A percentile compares a stretch with the other conserved stretches of the same genome.
Evolutionary conservation across 2,329 filamentous ascomycete species (phyloP).

Genomic region (Aureobasidium sp.): DNA sequence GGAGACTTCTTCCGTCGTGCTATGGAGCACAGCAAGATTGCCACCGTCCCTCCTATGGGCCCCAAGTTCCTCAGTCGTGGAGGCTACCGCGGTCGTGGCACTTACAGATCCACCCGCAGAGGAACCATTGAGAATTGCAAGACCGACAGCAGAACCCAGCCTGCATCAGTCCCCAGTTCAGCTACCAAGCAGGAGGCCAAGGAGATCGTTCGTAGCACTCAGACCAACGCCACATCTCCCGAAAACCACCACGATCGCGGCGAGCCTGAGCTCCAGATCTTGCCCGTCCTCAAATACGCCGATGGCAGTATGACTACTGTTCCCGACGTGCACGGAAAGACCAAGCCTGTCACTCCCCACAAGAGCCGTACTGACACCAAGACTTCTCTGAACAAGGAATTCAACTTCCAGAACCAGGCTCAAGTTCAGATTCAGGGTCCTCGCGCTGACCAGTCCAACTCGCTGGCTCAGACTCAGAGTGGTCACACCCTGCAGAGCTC

Average conservation of each 20-base stretch:
- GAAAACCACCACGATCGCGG: neutral
- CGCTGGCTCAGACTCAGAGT: neutral
- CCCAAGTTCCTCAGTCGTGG: neutral
- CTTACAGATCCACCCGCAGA: neutral
- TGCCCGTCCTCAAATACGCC: neutral
- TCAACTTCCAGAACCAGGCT: neutral
- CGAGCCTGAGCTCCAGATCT: neutral
- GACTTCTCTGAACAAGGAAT: neutral
- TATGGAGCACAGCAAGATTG: neutral
- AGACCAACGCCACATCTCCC: neutral
- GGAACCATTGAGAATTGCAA: neutral
- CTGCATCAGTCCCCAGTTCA: neutral
- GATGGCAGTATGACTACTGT: constrained; percentile 7
- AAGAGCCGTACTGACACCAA: neutral
- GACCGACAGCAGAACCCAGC: neutral
- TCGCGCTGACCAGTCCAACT: neutral
- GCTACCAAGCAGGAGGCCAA: neutral
- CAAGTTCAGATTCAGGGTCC: neutral
- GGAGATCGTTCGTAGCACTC: neutral
- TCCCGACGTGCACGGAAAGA: neutral
- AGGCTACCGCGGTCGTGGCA: neutral
- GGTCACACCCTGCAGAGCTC: neutral
- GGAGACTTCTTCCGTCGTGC: constrained; percentile 2
- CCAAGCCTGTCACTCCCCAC: neutral
- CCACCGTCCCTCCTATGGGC: neutral